Evolutionary conservation across 441 rosid species (phyloP), one percentile per base, ranked within the genome.

Genomic region (Biscutella auriculata): DNA sequence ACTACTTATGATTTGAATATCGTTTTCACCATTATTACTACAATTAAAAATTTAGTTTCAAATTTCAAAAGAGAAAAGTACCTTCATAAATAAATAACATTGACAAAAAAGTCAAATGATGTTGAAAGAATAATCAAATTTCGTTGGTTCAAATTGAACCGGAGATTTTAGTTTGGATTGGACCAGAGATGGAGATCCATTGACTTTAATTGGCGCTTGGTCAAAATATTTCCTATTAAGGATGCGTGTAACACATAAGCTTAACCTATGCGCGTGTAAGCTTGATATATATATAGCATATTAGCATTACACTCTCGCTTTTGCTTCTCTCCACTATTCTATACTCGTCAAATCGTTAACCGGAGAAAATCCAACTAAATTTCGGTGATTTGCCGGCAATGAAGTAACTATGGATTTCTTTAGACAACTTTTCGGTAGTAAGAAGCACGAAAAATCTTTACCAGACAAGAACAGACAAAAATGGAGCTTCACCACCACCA

Each of bases 331-430:
- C n/a, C n/a, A n/a, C n/a, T n/a, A n/a, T n/a, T n/a, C n/a, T 11
- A 8, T 16, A 21, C 28, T 49, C 16, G 10, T 35, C 12, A 8
- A 11, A 11, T 0, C 11, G 16, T 36, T 33, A 12, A 45, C 46
- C 40, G 46, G 37, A 36, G 55, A 36, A 64, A 11, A 9, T 11
- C 13, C 60, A 19, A 41, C 57, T 47, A 27, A 27, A 23, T 6
- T 45, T 29, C 0, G 6, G 29, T 34, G n/a, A n/a, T n/a, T n/a
- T n/a, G n/a, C 45, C 6, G 69, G 60, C 53, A 2, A 79, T 79
- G 85, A 75, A 55, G 49, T 62, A 81, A 36, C 5, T 1, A 90
- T 90, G 97, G 96, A 96, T 14, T 62, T 87, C 14, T 69, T 90
- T 67, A 82, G 87, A 62, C 69, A 85, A 76, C 73, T 90, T 17